phyloP scores from a whole-genome alignment of 345 rosid species.

The Euphorbia tirucalli region DNA sequence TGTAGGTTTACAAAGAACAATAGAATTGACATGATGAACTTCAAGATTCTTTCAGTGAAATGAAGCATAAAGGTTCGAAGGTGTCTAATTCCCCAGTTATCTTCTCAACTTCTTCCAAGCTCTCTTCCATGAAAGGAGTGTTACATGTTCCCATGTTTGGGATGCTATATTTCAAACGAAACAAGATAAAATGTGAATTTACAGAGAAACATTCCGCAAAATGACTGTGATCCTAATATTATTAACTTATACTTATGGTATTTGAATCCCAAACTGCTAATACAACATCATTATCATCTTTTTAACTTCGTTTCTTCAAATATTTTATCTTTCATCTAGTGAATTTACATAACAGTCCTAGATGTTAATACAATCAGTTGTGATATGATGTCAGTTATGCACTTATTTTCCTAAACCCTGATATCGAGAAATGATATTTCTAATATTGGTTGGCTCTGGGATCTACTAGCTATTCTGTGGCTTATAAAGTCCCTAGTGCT shows the following conservation, averaged over 20 bases:
- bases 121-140: too few species aligned
- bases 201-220: not conserved
- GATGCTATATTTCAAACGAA: not conserved
- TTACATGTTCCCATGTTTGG: too few species aligned
- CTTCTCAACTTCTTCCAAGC: too few species aligned
- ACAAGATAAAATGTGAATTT: not conserved
- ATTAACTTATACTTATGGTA: not conserved
- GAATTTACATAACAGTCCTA: not conserved
- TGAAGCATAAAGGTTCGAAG: not conserved
- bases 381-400: not conserved
- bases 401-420: not conserved
- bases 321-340: not conserved
- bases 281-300: not conserved
- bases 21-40: not conserved
- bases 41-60: not conserved
- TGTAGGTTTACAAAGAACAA: too few species aligned
- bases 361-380: not conserved
- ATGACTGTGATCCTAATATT: not conserved
- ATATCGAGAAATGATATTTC: not conserved
- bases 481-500: not conserved
- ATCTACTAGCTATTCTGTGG: not conserved
- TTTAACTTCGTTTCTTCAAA: not conserved
- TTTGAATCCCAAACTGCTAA: not conserved
- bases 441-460: not conserved
- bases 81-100: not conserved